A percentile compares a stretch with the other conserved stretches of the same genome.
These are phyloP conservation scores for Vaccinium macrocarpon DNA, from an alignment of 148 eudicot genomes.

Conservation along the genomic window DNA sequence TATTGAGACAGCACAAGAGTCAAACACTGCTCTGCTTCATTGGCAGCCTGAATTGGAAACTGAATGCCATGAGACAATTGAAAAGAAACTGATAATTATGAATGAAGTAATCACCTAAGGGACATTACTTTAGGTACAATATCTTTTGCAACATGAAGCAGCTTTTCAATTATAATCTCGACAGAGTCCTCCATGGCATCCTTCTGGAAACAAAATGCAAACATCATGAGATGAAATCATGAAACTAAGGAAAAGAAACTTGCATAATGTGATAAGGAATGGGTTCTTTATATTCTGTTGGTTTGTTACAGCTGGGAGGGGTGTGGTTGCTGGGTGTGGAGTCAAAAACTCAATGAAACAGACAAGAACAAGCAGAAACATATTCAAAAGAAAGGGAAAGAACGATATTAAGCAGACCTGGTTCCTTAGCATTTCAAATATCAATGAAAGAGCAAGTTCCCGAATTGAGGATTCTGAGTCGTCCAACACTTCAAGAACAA, in stretches of 20 bases:
- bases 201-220: slow-evolving; percentile 49
- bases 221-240: background rate
- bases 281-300: background rate
- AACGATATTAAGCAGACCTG: slow-evolving; percentile 19
- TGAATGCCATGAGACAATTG: slow-evolving; percentile 1
- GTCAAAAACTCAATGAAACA: background rate
- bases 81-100: slow-evolving; percentile 6
- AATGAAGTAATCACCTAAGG: slow-evolving; percentile 2
- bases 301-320: background rate
- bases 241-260: slow-evolving; percentile 1
- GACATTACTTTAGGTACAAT: slow-evolving; percentile 52
- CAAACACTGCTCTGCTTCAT: slow-evolving; percentile 78
- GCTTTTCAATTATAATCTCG: slow-evolving; percentile 88
- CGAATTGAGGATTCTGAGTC: slow-evolving; percentile 66
- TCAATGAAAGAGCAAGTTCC: slow-evolving; percentile 66
- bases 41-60: slow-evolving; percentile 50
- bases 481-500: slow-evolving; percentile 80
- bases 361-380: slow-evolving; percentile 1
- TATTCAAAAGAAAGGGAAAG: background rate
- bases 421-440: slow-evolving; percentile 85
- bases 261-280: background rate
- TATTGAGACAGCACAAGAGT: slow-evolving; percentile 66
- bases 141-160: slow-evolving; percentile 76
- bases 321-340: background rate
- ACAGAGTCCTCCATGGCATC: slow-evolving; percentile 85